Evolutionary conservation across 2,329 filamentous ascomycete species (phyloP), one percentile per base, ranked within the genome.

Genomic region (Paecilomyces sp.): DNA sequence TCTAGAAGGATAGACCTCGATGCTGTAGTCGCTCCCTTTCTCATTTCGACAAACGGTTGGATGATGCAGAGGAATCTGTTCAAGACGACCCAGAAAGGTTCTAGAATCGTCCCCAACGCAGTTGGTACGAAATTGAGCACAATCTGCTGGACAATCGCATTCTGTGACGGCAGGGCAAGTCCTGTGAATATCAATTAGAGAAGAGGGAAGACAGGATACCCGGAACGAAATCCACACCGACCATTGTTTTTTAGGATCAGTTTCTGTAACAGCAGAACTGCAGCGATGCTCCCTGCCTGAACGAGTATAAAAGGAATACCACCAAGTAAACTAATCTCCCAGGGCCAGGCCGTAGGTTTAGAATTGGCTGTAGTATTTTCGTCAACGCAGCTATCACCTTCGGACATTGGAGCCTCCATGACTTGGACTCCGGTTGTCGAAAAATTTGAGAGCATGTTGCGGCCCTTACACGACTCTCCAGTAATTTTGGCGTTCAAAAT

Each of bases 81-180:
- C 0, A 88, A 59, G 0, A 86, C 65, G 0, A 84, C 70, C 80
- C 84, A 85, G 1, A 83, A 75, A 0, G 85, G 84, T 36, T 88
- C 85, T 0, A 86, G 72, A 0, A 85, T 57, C 0, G 84, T 86
- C 0, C 83, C 80, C 3, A 86, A 71, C 0, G 77, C 73, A 0
- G 82, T 85, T 0, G 84, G 84, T 0, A 86, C 68, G 55, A 85
- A 86, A 54, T 78, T 80, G 53, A 77, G 71, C 0, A 80, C 18
- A 0, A 81, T 54, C 34, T 80, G 75, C 13, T 72, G 70, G 0
- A 78, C 66, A 30, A 80, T 63, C 0, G 63, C 66, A n/a, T 68
- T 73, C 0, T 65, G 54, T 0, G 75, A 76, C 0, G 76, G 74
- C 1, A 76, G 57, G 1, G 72, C 59, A 2, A 80, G 57, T 2